These are phyloP conservation scores for Ceratocystis ficicola DNA, from an alignment of 2,329 filamentous ascomycete genomes.

Conservation along the genomic window DNA sequence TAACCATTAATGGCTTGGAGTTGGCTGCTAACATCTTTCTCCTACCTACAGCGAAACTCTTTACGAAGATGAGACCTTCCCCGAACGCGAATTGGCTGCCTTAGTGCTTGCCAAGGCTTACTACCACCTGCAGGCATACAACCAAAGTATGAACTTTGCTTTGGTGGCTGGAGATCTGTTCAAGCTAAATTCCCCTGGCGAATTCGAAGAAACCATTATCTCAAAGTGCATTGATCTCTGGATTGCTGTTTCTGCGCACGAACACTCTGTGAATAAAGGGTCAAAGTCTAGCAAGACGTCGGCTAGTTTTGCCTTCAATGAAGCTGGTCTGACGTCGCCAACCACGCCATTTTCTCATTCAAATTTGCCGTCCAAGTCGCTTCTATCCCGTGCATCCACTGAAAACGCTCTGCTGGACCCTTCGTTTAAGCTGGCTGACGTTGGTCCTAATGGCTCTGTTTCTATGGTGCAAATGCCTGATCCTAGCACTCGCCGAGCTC, in stretches of 20 bases:
- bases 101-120: slow-evolving; percentile 96
- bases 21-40: background rate
- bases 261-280: slow-evolving; percentile 35
- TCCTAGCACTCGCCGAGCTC: slow-evolving; percentile 60
- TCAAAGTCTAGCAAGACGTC: slow-evolving; percentile 39
- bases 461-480: slow-evolving; percentile 47
- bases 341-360: slow-evolving; percentile 94
- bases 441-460: slow-evolving; percentile 28
- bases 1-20: background rate
- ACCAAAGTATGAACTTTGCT: slow-evolving; percentile 98
- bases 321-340: slow-evolving; percentile 66
- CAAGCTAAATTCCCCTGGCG: slow-evolving; percentile 77
- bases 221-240: slow-evolving; percentile 98
- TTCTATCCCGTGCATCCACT: slow-evolving; percentile 57
- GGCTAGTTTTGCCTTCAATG: slow-evolving; percentile 63
- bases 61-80: slow-evolving; percentile 92
- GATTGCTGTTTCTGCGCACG: slow-evolving; percentile 57
- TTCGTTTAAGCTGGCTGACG: slow-evolving; percentile 35
- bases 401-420: slow-evolving; percentile 35
- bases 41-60: slow-evolving; percentile 64
- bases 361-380: slow-evolving; percentile 81
- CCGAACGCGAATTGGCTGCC: slow-evolving; percentile 85
- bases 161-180: slow-evolving; percentile 90
- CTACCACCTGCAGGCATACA: slow-evolving; percentile 97
- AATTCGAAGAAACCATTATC: slow-evolving; percentile 98